phyloP scores from a whole-genome alignment of 2,329 filamentous ascomycete genomes.

The Fusarium domesticum region DNA sequence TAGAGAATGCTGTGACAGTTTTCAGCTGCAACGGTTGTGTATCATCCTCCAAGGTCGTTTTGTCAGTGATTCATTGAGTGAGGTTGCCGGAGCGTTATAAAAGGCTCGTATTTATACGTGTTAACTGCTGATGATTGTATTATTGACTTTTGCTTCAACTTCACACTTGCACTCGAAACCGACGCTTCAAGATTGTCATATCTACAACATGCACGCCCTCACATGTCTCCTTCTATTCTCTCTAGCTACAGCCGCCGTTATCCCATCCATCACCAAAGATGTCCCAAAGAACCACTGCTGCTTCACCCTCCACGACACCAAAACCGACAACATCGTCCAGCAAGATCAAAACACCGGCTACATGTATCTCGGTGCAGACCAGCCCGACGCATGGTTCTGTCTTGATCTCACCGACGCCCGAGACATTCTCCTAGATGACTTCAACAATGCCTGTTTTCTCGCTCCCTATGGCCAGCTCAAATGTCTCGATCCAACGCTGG shows the following conservation, averaged over 20 bases:
- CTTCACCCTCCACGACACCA: slow-evolving; percentile 31
- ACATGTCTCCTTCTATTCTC: slow-evolving; percentile 18
- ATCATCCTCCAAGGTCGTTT: no score
- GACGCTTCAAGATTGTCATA: no score
- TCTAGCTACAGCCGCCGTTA: slow-evolving; percentile 21
- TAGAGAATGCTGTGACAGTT: no score
- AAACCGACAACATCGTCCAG: slow-evolving; percentile 24
- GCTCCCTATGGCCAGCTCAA: slow-evolving; percentile 25
- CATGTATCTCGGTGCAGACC: slow-evolving; percentile 26
- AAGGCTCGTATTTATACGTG: no score
- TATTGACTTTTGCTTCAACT: no score
- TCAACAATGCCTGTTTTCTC: slow-evolving; percentile 35
- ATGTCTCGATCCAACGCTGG: slow-evolving; percentile 34
- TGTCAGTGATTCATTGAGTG: no score
- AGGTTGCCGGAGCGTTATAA: no score
- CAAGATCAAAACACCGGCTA: slow-evolving; percentile 27
- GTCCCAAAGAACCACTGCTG: slow-evolving; percentile 30
- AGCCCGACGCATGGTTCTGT: slow-evolving; percentile 32
- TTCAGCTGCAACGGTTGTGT: no score
- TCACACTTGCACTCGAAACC: no score
- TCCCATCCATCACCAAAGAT: slow-evolving; percentile 11
- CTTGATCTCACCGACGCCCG: slow-evolving; percentile 25
- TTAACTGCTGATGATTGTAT: no score
- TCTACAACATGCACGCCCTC: slow-evolving; percentile 21
- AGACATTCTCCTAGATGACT: slow-evolving; percentile 28